phyloP scores from a whole-genome alignment of 768 basidiomycete species.

The Rhodocollybia butyracea region DNA sequence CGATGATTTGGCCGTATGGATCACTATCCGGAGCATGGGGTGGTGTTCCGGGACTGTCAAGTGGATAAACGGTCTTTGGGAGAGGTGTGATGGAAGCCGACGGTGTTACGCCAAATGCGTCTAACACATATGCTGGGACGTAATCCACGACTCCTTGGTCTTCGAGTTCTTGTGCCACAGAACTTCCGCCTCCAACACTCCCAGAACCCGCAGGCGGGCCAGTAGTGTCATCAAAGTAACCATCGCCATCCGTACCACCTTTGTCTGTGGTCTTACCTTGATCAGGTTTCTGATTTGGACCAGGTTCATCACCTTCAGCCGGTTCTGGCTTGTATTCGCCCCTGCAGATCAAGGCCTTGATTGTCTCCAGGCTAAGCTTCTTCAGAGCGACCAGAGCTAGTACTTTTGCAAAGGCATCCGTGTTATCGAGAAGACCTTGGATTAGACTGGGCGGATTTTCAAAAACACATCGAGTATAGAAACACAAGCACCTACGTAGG shows the following conservation, averaged over 20 bases:
- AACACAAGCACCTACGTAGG: not conserved
- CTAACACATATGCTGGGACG: not conserved
- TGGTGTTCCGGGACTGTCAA: not conserved
- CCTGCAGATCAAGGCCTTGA: not conserved
- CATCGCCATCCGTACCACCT: not conserved
- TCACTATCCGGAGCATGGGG: not conserved
- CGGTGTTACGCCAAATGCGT: not conserved
- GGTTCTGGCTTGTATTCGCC: not conserved
- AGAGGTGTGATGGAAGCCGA: not conserved
- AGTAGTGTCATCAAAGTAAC: not conserved
- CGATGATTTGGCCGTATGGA: not conserved
- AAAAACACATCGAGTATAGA: not conserved
- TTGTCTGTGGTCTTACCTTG: not conserved
- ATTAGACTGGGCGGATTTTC: not conserved
- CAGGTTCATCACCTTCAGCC: not conserved
- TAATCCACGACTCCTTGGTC: not conserved
- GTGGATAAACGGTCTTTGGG: not conserved
- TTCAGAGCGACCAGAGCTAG: not conserved
- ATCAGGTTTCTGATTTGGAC: not conserved
- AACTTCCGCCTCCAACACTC: not conserved
- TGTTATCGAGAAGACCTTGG: not conserved
- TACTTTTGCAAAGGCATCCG: not conserved
- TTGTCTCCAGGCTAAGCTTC: not conserved
- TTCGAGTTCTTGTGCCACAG: not conserved
- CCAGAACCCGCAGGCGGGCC: not conserved